Percentiles rank a stretch among this genome's conserved stretches.
Conservation (phyloP, 257 asterid genomes). For the Echites panduratus region DNA sequence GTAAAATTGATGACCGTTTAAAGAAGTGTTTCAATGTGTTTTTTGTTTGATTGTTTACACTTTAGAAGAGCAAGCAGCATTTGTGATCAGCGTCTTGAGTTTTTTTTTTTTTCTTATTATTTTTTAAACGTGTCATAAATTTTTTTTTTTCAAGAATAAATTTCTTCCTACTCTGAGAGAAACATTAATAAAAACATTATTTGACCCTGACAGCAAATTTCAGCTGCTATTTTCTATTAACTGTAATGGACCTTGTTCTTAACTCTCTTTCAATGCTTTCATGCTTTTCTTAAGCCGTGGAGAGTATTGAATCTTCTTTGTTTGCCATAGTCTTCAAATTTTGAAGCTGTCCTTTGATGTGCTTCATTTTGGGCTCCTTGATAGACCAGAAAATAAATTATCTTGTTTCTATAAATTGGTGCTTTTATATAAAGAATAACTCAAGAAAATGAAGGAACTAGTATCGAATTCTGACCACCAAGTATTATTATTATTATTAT, state of each 20-base stretch:
- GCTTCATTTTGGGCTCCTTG: not conserved
- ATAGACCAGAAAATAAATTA: not conserved
- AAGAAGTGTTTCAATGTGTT: too few species aligned
- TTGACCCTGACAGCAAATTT: not conserved
- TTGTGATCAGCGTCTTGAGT: not conserved
- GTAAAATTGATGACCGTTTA: not conserved
- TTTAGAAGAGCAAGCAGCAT: not conserved
- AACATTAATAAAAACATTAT: not conserved
- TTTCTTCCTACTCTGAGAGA: not conserved
- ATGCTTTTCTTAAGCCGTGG: not conserved
- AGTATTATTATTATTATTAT: too few species aligned
- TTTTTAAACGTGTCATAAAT: not conserved
- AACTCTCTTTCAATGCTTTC: not conserved
- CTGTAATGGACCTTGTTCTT: not conserved
- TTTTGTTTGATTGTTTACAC: not conserved
- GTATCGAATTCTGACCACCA: not conserved
- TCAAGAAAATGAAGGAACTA: not conserved
- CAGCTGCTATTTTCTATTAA: not conserved
- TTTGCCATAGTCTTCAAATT: not conserved
- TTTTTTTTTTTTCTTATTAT: not conserved
- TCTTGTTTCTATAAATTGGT: not conserved
- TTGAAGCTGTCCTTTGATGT: not conserved
- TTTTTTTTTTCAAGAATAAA: not conserved
- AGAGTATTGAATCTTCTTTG: not conserved
- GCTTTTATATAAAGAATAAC: not conserved